Percentiles rank a stretch among this genome's conserved stretches.
Conservation (phyloP, 805 yeast species). For the Starmerella lactis-condensi region DNA sequence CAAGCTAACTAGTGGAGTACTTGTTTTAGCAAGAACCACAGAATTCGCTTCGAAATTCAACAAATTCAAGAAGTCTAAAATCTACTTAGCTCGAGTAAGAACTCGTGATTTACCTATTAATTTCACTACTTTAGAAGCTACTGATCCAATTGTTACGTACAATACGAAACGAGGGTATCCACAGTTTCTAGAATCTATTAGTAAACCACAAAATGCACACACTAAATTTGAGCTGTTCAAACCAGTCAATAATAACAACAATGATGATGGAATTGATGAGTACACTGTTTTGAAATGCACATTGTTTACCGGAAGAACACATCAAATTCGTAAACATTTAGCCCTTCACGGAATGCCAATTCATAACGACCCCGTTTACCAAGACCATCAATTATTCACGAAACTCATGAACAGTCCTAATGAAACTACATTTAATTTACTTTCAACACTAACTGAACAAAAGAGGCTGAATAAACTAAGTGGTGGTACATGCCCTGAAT, state of each 20-base stretch:
- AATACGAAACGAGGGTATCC: constrained; percentile 16
- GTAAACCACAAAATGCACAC: constrained; percentile 10
- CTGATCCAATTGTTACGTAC: constrained; percentile 13
- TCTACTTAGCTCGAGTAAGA: constrained; percentile 11
- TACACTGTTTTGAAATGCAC: constrained; percentile 19
- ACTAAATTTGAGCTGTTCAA: constrained; percentile 6
- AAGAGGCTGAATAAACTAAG: constrained; percentile 9
- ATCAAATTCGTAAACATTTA: constrained; percentile 82
- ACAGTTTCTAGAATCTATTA: constrained; percentile 4
- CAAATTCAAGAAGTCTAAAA: constrained; percentile 3
- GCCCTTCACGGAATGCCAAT: constrained; percentile 73
- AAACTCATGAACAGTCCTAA: constrained; percentile 9
- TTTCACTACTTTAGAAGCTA: background rate
- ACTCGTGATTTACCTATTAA: background rate
- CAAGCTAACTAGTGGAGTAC: constrained; percentile 18
- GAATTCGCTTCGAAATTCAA: constrained; percentile 7
- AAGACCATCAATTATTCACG: constrained; percentile 19
- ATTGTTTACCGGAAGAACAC: constrained; percentile 82
- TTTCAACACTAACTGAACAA: constrained; percentile 3
- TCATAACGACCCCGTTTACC: constrained; percentile 74
- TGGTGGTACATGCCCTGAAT: constrained; percentile 14
- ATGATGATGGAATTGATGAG: constrained; percentile 7
- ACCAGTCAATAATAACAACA: background rate
- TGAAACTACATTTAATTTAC: constrained; percentile 8
- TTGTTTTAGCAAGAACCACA: constrained; percentile 12